These are phyloP conservation scores for Marasmius oreades DNA, from an alignment of 1,284 basidiomycete species.

Conservation along the genomic window DNA sequence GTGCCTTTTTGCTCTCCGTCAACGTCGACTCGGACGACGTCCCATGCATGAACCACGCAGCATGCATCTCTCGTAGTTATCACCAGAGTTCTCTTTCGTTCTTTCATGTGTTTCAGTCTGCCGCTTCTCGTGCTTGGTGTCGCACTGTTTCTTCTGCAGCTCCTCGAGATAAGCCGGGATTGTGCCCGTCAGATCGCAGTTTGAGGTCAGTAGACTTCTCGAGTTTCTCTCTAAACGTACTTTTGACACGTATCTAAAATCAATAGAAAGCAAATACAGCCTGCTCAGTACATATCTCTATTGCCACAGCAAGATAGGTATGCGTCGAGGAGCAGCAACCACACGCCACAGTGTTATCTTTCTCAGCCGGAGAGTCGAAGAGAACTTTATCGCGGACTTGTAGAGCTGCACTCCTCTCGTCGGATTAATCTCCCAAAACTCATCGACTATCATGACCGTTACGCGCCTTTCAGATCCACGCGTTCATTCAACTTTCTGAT, in stretches of 20 bases:
- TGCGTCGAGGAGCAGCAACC: not conserved
- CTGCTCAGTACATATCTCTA: not conserved
- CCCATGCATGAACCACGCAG: conserved; percentile 59
- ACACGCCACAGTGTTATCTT: not conserved
- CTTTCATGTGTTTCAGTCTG: conserved; percentile 41
- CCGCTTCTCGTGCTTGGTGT: conserved; percentile 51
- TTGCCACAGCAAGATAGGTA: not conserved
- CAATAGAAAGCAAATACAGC: not conserved
- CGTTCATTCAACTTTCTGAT: conserved; percentile 55
- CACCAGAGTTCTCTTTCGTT: conserved; percentile 30
- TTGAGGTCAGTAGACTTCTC: not conserved
- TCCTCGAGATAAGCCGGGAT: not conserved
- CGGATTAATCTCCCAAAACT: conserved; percentile 27
- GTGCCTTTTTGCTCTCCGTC: not conserved
- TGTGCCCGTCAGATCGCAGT: not conserved
- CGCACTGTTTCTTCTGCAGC: not conserved
- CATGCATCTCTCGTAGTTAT: conserved; percentile 40
- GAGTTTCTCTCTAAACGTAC: not conserved
- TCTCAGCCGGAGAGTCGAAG: conserved; percentile 16
- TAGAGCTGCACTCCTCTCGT: conserved; percentile 32
- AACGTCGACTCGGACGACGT: not conserved
- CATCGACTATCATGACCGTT: conserved; percentile 48
- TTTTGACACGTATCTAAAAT: not conserved
- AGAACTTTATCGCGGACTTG: conserved; percentile 43
- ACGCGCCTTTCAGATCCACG: conserved; percentile 40